Conservation (phyloP, 1,139 yeast genomes). For the Kurtzmaniella quercitrusa region DNA sequence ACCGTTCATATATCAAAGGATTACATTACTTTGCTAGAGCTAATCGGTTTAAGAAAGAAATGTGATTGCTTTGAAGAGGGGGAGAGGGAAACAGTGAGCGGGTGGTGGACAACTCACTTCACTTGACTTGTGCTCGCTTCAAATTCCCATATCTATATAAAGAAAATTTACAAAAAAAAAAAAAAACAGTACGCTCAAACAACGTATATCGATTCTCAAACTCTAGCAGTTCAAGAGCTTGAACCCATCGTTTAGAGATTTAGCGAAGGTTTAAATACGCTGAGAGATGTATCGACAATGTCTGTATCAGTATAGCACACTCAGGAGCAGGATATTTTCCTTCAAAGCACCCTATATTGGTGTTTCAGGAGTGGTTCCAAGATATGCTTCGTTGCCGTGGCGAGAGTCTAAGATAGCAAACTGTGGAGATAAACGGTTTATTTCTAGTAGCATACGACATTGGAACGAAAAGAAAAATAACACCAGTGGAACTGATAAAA, state of each 20-base stretch:
- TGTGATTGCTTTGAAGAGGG: too few relatives aligned
- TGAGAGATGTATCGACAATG: neutral
- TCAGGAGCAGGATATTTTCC: neutral
- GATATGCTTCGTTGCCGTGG: neutral
- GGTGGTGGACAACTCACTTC: neutral
- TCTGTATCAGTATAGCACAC: neutral
- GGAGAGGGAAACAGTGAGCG: too few relatives aligned
- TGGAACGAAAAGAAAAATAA: neutral
- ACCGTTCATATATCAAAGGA: neutral
- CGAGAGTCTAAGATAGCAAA: neutral
- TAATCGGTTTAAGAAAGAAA: neutral
- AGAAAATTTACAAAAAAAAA: neutral
- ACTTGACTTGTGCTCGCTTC: neutral
- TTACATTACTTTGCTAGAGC: neutral
- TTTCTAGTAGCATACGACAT: neutral
- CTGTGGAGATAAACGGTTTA: neutral
- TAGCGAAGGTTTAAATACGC: neutral
- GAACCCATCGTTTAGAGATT: neutral
- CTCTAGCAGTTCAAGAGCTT: slow-evolving; percentile 7
- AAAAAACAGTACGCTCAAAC: neutral
- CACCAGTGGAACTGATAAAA: neutral
- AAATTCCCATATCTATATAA: neutral
- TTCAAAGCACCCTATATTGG: too few relatives aligned
- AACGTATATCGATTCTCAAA: slow-evolving; percentile 5
- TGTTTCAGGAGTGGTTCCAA: neutral